Percentiles rank a stretch among this genome's conserved stretches.
These are phyloP conservation scores for Setomelanomma holmii DNA, from an alignment of 2,329 filamentous ascomycete species.

Conservation along the genomic window DNA sequence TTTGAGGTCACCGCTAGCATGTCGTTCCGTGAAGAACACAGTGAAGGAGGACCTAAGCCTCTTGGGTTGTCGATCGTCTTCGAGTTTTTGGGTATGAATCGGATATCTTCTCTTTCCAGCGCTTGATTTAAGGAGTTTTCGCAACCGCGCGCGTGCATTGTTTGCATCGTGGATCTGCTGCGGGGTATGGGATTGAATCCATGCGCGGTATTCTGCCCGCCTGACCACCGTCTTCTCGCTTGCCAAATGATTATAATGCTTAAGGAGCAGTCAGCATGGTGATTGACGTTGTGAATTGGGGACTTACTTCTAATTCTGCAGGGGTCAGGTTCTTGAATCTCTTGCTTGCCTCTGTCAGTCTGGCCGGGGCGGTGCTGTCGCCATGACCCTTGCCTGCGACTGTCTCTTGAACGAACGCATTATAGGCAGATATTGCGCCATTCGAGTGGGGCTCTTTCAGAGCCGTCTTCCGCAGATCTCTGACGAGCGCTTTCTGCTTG, in stretches of 20 bases:
- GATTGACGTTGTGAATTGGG: neutral
- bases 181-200: constrained; percentile 63
- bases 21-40: constrained; percentile 56
- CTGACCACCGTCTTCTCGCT: constrained; percentile 56
- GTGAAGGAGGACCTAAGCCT: constrained; percentile 48
- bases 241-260: constrained; percentile 63
- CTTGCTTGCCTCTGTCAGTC: constrained; percentile 1
- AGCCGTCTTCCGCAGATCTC: constrained; percentile 47
- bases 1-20: constrained; percentile 58
- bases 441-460: constrained; percentile 40
- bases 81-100: constrained; percentile 43
- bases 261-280: constrained; percentile 7
- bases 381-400: too few species aligned
- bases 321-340: constrained; percentile 40
- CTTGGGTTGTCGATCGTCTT: constrained; percentile 64
- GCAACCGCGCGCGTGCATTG: constrained; percentile 56
- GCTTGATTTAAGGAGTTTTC: constrained; percentile 20
- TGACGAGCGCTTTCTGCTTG: constrained; percentile 36
- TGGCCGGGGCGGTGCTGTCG: too few species aligned
- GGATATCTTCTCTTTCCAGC: constrained; percentile 14
- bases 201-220: constrained; percentile 57
- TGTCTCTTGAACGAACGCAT: constrained; percentile 33
- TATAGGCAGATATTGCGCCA: constrained; percentile 21
- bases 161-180: constrained; percentile 67
- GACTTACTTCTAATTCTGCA: constrained; percentile 45